A percentile compares a stretch with the other conserved stretches of the same genome.
Conservation (phyloP, 805 yeast genomes). For the Clavispora phyllophila region DNA sequence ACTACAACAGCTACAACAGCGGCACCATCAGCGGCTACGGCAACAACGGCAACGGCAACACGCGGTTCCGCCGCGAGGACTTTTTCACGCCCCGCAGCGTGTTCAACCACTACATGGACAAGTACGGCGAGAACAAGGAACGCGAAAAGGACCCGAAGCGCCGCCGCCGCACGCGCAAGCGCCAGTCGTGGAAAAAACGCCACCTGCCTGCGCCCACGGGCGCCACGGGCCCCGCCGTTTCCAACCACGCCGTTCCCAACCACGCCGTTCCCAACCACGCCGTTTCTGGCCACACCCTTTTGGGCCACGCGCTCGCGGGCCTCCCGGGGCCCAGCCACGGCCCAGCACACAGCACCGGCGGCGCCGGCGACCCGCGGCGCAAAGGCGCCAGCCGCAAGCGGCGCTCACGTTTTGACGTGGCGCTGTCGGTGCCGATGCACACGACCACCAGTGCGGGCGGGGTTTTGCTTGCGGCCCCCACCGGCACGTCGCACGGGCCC, state of each 20-base stretch:
- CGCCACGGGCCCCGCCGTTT: not conserved
- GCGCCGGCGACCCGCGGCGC: not conserved
- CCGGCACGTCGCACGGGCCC: slow-evolving; percentile 1
- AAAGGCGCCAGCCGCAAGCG: not conserved
- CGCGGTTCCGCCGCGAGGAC: slow-evolving; percentile 56
- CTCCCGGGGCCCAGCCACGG: not conserved
- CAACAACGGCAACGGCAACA: slow-evolving; percentile 3
- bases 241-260: not conserved
- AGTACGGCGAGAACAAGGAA: slow-evolving; percentile 43
- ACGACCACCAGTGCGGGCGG: not conserved
- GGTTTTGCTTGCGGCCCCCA: slow-evolving; percentile 1
- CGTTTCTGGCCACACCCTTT: not conserved
- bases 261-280: not conserved
- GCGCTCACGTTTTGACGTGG: not conserved
- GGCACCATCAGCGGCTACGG: slow-evolving; percentile 10
- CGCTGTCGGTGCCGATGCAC: not conserved
- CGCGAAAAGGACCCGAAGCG: slow-evolving; percentile 15
- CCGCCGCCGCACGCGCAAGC: slow-evolving; percentile 15
- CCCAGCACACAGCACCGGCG: not conserved
- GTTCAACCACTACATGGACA: slow-evolving; percentile 65
- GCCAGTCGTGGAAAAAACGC: slow-evolving; percentile 26
- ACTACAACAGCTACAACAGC: slow-evolving; percentile 6
- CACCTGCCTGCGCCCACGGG: not conserved
- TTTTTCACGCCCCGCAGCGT: slow-evolving; percentile 76
- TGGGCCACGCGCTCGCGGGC: not conserved